Evolutionary conservation across 345 rosid genomes (phyloP).

Genomic region (Psidium friedrichsthalianum): DNA sequence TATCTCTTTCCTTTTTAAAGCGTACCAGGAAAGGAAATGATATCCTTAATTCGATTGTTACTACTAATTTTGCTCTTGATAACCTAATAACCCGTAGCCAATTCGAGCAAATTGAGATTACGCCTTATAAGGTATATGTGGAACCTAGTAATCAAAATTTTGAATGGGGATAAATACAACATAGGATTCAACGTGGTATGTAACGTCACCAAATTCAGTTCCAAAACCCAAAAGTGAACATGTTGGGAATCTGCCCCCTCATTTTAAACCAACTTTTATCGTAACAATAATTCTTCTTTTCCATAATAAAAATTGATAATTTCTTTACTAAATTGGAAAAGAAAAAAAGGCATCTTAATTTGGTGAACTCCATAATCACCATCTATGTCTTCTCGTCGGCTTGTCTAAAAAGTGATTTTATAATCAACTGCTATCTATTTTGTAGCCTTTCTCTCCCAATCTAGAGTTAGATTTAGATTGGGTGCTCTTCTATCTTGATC

Average conservation of each 20-base stretch:
- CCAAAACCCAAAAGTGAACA: background rate
- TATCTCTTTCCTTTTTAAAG: background rate
- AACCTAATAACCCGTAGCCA: background rate
- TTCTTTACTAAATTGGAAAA: background rate
- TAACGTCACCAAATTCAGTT: too few relatives aligned
- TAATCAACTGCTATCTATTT: too few relatives aligned
- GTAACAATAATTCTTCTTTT: background rate
- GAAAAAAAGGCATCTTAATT: background rate
- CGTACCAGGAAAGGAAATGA: background rate
- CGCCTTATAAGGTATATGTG: too few relatives aligned
- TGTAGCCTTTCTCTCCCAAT: too few relatives aligned
- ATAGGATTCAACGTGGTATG: too few relatives aligned
- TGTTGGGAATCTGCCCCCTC: background rate
- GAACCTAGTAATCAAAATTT: too few relatives aligned
- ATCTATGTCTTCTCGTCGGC: background rate
- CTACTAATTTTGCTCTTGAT: background rate
- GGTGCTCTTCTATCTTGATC: too few relatives aligned
- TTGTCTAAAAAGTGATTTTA: too few relatives aligned
- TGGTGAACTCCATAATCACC: background rate
- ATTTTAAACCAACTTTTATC: background rate
- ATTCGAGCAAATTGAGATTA: too few relatives aligned
- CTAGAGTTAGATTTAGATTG: too few relatives aligned
- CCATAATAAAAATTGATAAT: background rate
- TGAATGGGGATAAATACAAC: too few relatives aligned
- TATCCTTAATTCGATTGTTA: background rate